These are phyloP conservation scores for Penicillium crustosum DNA, from an alignment of 2,329 filamentous ascomycete genomes.

Conservation along the genomic window DNA sequence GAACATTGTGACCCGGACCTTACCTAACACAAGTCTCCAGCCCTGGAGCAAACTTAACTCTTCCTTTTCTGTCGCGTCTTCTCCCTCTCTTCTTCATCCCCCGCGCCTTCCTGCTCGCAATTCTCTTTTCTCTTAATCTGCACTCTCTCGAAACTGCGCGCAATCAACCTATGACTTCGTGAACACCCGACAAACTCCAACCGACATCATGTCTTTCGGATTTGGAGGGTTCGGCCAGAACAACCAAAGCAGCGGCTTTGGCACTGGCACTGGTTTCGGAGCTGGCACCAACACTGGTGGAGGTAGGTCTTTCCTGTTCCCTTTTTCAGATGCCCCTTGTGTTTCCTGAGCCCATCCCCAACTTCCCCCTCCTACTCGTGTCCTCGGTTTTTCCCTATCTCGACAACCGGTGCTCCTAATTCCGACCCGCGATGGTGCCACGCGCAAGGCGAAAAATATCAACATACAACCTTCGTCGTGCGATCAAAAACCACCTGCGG, in stretches of 20 bases:
- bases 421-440: constrained; percentile 30
- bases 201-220: constrained; percentile 44
- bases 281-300: constrained; percentile 31
- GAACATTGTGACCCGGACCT: constrained; percentile 19
- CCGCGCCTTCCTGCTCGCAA: constrained; percentile 14
- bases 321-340: constrained; percentile 1
- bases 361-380: constrained; percentile 7
- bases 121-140: constrained; percentile 3
- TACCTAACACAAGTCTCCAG: constrained; percentile 19
- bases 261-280: constrained; percentile 40
- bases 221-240: constrained; percentile 62
- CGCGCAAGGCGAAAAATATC: constrained; percentile 21
- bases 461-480: constrained; percentile 15
- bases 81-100: constrained; percentile 23
- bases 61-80: constrained; percentile 26
- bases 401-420: constrained; percentile 30
- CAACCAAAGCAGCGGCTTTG: constrained; percentile 46
- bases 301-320: constrained; percentile 35
- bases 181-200: constrained; percentile 24
- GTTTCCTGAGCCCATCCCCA: constrained; percentile 9
- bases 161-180: constrained; percentile 33
- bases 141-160: constrained; percentile 4
- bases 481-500: constrained; percentile 18
- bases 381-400: constrained; percentile 20
- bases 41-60: constrained; percentile 19